Conservation (phyloP, 164 flowering plant species). For the Tetracentron sinense region DNA sequence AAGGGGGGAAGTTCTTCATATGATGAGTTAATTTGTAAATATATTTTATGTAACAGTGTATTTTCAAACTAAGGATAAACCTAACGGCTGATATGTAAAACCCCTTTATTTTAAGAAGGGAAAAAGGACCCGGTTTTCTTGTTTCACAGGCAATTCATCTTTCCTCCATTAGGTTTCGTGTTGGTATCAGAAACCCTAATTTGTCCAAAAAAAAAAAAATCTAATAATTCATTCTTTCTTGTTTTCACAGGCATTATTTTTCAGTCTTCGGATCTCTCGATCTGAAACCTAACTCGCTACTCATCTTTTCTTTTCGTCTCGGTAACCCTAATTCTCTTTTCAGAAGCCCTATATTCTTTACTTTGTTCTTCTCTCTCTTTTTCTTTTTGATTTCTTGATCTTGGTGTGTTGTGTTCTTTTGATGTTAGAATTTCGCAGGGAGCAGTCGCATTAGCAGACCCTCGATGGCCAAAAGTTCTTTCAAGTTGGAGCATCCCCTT, state of each 20-base stretch:
- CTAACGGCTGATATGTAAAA: too few species aligned
- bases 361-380: neutral
- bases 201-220: neutral
- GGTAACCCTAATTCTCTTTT: neutral
- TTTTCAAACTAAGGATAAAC: too few species aligned
- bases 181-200: constrained; percentile 7
- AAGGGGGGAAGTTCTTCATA: too few species aligned
- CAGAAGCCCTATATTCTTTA: neutral
- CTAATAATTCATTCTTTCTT: neutral
- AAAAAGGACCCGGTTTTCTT: neutral
- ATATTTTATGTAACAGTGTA: too few species aligned
- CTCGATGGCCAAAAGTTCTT: constrained; percentile 57
- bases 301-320: neutral
- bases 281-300: neutral
- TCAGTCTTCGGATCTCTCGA: neutral
- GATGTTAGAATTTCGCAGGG: constrained; percentile 25
- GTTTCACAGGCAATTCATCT: constrained; percentile 2
- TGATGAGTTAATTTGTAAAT: too few species aligned
- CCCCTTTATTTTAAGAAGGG: too few species aligned
- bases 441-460: constrained; percentile 9
- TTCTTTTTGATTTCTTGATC: neutral
- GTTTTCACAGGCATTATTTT: constrained; percentile 1
- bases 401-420: constrained; percentile 22
- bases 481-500: constrained; percentile 67
- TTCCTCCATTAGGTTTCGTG: constrained; percentile 8